phyloP scores from a whole-genome alignment of 306 rosid species.

The Cucurbita maxima region DNA sequence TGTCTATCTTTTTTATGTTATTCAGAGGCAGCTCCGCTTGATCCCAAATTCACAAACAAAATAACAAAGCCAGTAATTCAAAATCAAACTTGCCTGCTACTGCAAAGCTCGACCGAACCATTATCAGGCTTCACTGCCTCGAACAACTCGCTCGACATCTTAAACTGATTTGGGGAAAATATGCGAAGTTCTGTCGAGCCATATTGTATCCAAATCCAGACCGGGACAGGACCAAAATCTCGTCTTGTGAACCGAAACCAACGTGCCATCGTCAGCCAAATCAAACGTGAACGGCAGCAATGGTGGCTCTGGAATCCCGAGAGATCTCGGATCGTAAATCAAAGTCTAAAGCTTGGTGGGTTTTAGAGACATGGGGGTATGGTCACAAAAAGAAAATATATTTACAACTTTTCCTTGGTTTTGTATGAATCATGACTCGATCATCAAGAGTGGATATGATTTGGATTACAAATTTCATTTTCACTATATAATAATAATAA shows the following conservation, averaged over 20 bases:
- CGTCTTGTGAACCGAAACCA: constrained; percentile 64
- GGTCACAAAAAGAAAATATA: too few species aligned
- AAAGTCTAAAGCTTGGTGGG: constrained; percentile 37
- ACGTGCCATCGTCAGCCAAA: constrained; percentile 51
- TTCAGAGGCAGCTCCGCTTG: too few species aligned
- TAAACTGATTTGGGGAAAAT: constrained; percentile 40
- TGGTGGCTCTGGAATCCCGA: constrained; percentile 34
- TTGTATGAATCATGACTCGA: not conserved
- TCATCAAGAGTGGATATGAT: not conserved
- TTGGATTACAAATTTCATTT: too few species aligned
- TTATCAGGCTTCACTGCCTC: constrained; percentile 54
- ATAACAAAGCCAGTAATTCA: not conserved
- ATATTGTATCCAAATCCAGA: constrained; percentile 56
- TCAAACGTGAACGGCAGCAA: constrained; percentile 57
- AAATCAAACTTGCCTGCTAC: constrained; percentile 65
- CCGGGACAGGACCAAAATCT: constrained; percentile 56
- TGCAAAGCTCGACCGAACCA: constrained; percentile 74
- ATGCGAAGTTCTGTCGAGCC: constrained; percentile 62
- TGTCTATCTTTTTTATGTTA: too few species aligned
- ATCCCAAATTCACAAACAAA: too few species aligned
- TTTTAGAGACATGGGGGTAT: too few species aligned
- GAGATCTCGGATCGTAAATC: constrained; percentile 49
- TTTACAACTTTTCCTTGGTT: too few species aligned
- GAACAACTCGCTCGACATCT: constrained; percentile 63
- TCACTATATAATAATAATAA: too few species aligned